phyloP scores from a whole-genome alignment of 768 basidiomycete genomes.

The Pholiota molesta region DNA sequence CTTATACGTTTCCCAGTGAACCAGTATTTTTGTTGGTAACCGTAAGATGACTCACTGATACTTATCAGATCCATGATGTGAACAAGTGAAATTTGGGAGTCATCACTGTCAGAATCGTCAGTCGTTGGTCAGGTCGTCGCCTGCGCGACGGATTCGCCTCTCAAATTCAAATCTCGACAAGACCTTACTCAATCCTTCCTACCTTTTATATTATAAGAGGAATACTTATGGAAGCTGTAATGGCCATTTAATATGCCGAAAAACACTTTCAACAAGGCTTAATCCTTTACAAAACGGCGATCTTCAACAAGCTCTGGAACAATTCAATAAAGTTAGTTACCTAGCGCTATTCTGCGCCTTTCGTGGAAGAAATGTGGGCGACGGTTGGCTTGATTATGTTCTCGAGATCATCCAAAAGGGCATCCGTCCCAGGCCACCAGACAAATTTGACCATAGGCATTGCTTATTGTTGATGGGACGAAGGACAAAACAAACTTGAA shows the following conservation, averaged over 20 bases:
- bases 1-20: not conserved
- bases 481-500: no score
- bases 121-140: no score
- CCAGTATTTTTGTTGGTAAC: not conserved
- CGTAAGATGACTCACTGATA: not conserved
- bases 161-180: no score
- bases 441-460: constrained; percentile 33
- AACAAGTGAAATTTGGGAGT: no score
- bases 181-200: no score
- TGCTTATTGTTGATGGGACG: no score
- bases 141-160: no score
- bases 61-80: not conserved
- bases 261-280: constrained; percentile 25
- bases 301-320: constrained; percentile 44
- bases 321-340: constrained; percentile 49
- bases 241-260: constrained; percentile 20
- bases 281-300: constrained; percentile 22
- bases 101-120: no score
- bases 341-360: constrained; percentile 16
- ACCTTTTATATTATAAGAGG: no score
- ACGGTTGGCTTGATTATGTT: constrained; percentile 21
- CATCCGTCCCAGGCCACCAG: constrained; percentile 29
- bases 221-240: not conserved
- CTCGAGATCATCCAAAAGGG: constrained; percentile 21
- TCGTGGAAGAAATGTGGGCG: constrained; percentile 23